These are phyloP conservation scores for Globisporangium solare DNA, from an alignment of 352 stramenopile genomes.

Conservation along the genomic window DNA sequence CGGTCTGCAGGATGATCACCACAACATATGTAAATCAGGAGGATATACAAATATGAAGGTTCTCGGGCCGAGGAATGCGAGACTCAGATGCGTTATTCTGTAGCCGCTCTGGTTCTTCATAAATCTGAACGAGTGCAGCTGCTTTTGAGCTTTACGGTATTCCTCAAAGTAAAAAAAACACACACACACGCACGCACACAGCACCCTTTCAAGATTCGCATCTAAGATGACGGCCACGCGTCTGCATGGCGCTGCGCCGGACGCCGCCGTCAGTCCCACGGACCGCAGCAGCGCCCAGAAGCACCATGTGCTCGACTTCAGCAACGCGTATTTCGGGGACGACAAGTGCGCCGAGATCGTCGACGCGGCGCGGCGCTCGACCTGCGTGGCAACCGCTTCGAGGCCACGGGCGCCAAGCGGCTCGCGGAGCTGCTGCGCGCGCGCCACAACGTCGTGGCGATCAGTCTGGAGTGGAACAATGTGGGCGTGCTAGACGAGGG, in stretches of 20 bases:
- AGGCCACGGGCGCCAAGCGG: slow-evolving; percentile 40
- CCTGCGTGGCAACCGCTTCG: slow-evolving; percentile 74
- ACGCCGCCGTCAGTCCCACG: neutral
- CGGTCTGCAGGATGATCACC: too few species aligned
- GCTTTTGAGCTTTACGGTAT: neutral
- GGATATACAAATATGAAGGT: too few species aligned
- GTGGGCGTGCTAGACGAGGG: slow-evolving; percentile 71
- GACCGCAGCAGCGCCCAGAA: too few species aligned
- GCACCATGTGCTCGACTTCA: slow-evolving; percentile 51
- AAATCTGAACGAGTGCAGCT: neutral
- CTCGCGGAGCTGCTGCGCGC: slow-evolving; percentile 49
- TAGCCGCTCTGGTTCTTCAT: too few species aligned
- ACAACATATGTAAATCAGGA: too few species aligned
- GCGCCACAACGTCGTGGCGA: slow-evolving; percentile 47
- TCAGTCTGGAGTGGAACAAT: slow-evolving; percentile 84
- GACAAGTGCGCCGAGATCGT: slow-evolving; percentile 60
- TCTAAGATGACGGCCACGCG: neutral
- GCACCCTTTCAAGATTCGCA: neutral
- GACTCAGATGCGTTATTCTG: too few species aligned
- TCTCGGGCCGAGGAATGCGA: too few species aligned
- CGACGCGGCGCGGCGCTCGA: slow-evolving; percentile 46
- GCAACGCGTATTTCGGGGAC: slow-evolving; percentile 69
- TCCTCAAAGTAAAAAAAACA: too few species aligned
- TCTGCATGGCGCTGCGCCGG: neutral
- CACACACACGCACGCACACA: too few species aligned